Evolutionary conservation across 176 grass and related monocot genomes (phyloP).

Genomic region (Tillandsia fasciculata): DNA sequence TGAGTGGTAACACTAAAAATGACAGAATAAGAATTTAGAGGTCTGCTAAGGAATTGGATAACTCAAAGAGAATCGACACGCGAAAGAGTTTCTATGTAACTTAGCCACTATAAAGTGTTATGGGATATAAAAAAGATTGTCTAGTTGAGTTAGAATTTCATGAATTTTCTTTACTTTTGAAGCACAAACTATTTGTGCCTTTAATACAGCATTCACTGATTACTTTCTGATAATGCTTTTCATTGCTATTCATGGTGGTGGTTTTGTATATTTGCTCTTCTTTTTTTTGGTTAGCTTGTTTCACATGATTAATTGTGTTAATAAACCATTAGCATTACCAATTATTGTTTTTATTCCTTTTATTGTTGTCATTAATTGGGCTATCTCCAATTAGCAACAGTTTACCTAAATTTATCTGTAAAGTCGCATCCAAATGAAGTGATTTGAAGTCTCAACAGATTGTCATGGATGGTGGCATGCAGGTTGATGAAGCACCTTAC

Average conservation of each 20-base stretch:
- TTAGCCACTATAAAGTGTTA: too few species aligned
- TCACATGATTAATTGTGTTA: neutral
- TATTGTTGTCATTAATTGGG: neutral
- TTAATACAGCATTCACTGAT: too few species aligned
- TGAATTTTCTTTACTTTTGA: too few species aligned
- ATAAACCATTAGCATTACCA: neutral
- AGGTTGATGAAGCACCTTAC: conserved; percentile 65
- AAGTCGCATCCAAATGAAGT: neutral
- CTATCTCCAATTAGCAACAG: neutral
- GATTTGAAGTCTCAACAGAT: conserved; percentile 5
- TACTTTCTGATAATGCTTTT: too few species aligned
- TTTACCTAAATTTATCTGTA: too few species aligned
- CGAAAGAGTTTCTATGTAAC: too few species aligned
- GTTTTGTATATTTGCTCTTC: neutral
- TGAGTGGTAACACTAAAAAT: neutral
- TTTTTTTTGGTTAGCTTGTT: neutral
- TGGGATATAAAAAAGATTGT: too few species aligned
- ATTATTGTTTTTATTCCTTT: neutral
- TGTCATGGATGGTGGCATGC: conserved; percentile 8
- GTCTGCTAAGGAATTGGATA: too few species aligned
- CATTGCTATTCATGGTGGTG: neutral
- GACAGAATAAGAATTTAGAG: neutral
- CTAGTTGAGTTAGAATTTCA: too few species aligned
- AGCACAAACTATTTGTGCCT: too few species aligned
- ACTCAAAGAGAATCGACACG: too few species aligned